Evolutionary conservation across 2,329 filamentous ascomycete genomes (phyloP).

Genomic region (Acarospora socialis): DNA sequence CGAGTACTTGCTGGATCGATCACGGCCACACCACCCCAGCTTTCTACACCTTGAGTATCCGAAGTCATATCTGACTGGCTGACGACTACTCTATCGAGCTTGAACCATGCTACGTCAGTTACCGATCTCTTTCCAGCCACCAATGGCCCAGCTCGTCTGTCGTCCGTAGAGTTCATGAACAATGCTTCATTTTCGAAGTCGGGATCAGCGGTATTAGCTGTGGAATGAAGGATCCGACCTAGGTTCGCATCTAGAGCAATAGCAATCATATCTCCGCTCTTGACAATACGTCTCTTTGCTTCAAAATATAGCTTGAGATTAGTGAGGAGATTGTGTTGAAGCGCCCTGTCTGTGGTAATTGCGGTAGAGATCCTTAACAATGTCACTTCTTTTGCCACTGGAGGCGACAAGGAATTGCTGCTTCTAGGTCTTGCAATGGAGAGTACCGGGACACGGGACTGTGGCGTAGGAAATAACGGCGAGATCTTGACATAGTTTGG

Average conservation of each 20-base stretch:
- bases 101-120: constrained; percentile 71
- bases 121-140: constrained; percentile 18
- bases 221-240: constrained; percentile 66
- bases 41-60: constrained; percentile 46
- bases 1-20: constrained; percentile 78
- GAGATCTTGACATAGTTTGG: constrained; percentile 68
- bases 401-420: constrained; percentile 35
- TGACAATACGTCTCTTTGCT: constrained; percentile 64
- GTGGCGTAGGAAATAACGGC: constrained; percentile 30
- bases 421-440: constrained; percentile 31
- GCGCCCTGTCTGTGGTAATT: constrained; percentile 66
- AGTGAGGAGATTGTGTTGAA: constrained; percentile 75
- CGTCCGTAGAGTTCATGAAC: constrained; percentile 36
- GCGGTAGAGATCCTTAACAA: constrained; percentile 82
- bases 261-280: constrained; percentile 74
- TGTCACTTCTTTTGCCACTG: constrained; percentile 62
- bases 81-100: constrained; percentile 57
- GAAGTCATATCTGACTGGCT: constrained; percentile 26
- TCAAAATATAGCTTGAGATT: constrained; percentile 84
- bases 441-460: constrained; percentile 12
- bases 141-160: constrained; percentile 27
- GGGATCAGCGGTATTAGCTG: constrained; percentile 38
- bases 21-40: constrained; percentile 75
- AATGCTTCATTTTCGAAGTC: constrained; percentile 58
- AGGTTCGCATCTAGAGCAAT: constrained; percentile 79